Base-by-base conservation (phyloP, 2,329 filamentous ascomycete genomes). In the Onygenales sp. region DNA sequence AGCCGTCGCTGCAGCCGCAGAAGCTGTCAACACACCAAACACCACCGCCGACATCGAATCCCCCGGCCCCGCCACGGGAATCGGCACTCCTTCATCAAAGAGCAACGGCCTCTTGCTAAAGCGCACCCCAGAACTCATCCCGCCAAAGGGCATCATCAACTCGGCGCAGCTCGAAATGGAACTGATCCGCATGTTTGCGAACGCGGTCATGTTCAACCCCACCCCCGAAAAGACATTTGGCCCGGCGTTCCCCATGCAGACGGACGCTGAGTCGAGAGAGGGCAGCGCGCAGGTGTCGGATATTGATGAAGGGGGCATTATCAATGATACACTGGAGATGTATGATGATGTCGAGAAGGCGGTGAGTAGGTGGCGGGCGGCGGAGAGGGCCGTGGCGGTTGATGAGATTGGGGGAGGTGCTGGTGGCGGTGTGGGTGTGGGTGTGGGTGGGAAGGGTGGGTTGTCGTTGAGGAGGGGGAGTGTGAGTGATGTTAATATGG, bases 141-240 rank as follows among this genome's bases (percentile, higher is more conserved):
- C 92, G 2, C 92, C 93, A 0, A 88, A 84, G 61, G 88, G 85
- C 17, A 95, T 97, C 62, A 88, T 97, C 69, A 97, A 97, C 69
- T 91, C 87, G 49, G 83, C 86, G 1, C 93, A 97, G 67, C 78
- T 97, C 13, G 92, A 97, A 70, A 88, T 90, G 59, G 92, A 97
- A 67, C 75, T 97, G 9, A 88, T 94, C 62, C 87, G 94, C 62
- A 96, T 97, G 88, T 95, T 97, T 68, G 89, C 90, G 60, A 97
- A 97, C 64, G 92, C 93, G 14, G 87, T 96, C 70, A 97, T 98
- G 93, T 98, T 95, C 75, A 97, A 97, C 62, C 84, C 87, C 0
- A 88, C 95, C 57, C 84, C 86, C 0, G 77, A 87, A 59, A 81
- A 85, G 31, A 86, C 86, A 0, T 82, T 86, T 8, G 85, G 85